Base-by-base conservation (phyloP, 192 early-diverging fungal genomes). In the Backusella australiensis region DNA sequence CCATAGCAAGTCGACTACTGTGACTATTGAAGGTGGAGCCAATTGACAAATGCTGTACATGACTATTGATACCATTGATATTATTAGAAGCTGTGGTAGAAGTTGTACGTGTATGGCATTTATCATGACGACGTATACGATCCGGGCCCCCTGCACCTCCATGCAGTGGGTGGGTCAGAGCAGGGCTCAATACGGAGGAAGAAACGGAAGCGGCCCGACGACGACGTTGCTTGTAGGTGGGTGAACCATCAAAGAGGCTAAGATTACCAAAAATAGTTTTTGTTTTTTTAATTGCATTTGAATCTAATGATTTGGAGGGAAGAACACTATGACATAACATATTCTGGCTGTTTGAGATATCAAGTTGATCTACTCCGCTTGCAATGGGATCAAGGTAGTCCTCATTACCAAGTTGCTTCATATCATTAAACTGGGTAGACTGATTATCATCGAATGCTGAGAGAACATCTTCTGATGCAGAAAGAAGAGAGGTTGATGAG, bases 151-250 rank as follows among this genome's bases (percentile, higher is more conserved):
- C 67, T 34, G 32, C 19, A 35, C 63, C 41, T 19, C 34, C 72
- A 12, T 74, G 49, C n/a, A 65, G 46, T 53, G 77, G 35, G 14
- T 59, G 52, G 29, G 19, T 29, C 59, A 32, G 35, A n/a, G 73
- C 63, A 26, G 46, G 17, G 23, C 36, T 42, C 19, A 66, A 39
- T 8, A 65, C 71, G 8, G 78, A 71, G 9, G 74, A 42, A 11
- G 78, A 75, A 14, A 82, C 72, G 0, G 88, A 89, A 39, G 81
- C 83, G 35, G 88, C 88, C 26, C 88, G 82, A 70, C 90, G 83
- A 34, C 90, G 82, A 42, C 92, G 84, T 80, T 93, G 91, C 77
- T 93, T 93, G 83, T 92, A 93, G 6, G 88, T 90, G 44, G 90
- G 90, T 3, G 90, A 89, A 9, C 89, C 89, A 41, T 92, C 92